phyloP scores from a whole-genome alignment of 2,329 filamentous ascomycete species.

The Phyllosticta citrichinensis region DNA sequence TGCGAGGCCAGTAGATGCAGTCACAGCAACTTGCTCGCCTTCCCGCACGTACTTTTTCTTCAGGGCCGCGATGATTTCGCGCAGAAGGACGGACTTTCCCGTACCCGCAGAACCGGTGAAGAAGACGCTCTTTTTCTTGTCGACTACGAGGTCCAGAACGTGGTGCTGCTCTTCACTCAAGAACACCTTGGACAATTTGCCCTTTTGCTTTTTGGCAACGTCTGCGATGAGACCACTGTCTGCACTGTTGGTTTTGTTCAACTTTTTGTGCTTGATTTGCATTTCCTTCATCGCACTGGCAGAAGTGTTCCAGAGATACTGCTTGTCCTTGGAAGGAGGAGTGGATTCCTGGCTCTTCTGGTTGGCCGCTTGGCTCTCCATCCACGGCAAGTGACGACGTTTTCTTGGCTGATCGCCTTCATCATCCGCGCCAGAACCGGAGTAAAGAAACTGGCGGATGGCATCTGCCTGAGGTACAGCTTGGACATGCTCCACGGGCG shows the following conservation, averaged over 20 bases:
- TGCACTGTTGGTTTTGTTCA: conserved; percentile 33
- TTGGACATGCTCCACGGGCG: conserved; percentile 40
- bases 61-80: conserved; percentile 75
- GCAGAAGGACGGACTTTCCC: conserved; percentile 92
- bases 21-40: conserved; percentile 79
- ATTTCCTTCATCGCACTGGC: conserved; percentile 67
- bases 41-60: conserved; percentile 67
- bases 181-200: conserved; percentile 48
- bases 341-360: conserved; percentile 35
- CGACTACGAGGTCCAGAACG: conserved; percentile 72
- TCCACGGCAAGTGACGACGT: conserved; percentile 56
- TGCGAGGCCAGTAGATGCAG: conserved; percentile 88
- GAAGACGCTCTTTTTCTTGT: conserved; percentile 80
- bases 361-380: conserved; percentile 28
- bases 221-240: conserved; percentile 28
- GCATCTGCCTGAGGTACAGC: conserved; percentile 18
- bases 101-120: conserved; percentile 96
- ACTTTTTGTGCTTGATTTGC: conserved; percentile 57
- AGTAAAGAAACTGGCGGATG: conserved; percentile 4
- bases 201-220: conserved; percentile 36
- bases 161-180: conserved; percentile 80
- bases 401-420: conserved; percentile 38
- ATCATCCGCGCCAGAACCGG: conserved; percentile 8
- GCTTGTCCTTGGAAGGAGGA: conserved; percentile 31
- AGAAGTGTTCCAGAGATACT: conserved; percentile 60